These are phyloP conservation scores for Curvularia hawaiiensis DNA, from an alignment of 2,329 filamentous ascomycete genomes.

Conservation along the genomic window DNA sequence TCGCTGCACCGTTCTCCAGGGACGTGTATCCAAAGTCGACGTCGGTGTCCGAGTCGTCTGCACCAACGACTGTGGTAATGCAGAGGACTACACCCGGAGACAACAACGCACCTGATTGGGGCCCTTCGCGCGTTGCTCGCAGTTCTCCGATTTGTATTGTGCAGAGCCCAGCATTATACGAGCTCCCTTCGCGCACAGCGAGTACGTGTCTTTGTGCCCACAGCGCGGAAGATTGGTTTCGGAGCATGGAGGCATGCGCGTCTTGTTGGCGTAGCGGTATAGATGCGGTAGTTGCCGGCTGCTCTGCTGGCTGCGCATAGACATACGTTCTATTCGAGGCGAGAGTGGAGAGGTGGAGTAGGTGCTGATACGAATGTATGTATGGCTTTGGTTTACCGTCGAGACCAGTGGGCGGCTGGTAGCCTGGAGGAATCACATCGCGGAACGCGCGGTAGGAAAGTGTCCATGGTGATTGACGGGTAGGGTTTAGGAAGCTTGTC, in stretches of 20 bases:
- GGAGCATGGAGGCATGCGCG: slow-evolving; percentile 22
- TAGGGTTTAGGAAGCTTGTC: slow-evolving; percentile 28
- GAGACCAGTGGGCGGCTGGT: slow-evolving; percentile 16
- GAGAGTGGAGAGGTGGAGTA: slow-evolving; percentile 36
- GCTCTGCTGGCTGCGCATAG: slow-evolving; percentile 27
- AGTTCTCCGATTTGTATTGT: slow-evolving; percentile 38
- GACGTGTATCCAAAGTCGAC: not conserved
- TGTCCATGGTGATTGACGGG: slow-evolving; percentile 32
- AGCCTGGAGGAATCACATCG: slow-evolving; percentile 29
- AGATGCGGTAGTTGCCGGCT: slow-evolving; percentile 24
- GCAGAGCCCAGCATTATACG: slow-evolving; percentile 32
- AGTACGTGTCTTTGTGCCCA: slow-evolving; percentile 37
- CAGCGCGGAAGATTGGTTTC: slow-evolving; percentile 31
- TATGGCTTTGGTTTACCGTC: slow-evolving; percentile 23
- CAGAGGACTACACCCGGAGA: slow-evolving; percentile 40
- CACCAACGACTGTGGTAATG: slow-evolving; percentile 26
- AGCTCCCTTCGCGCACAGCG: slow-evolving; percentile 24
- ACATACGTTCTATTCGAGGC: slow-evolving; percentile 28
- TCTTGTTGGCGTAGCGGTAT: slow-evolving; percentile 36
- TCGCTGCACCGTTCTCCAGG: slow-evolving; percentile 1
- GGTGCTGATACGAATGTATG: slow-evolving; percentile 36
- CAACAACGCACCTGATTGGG: slow-evolving; percentile 19
- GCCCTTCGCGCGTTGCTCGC: slow-evolving; percentile 26
- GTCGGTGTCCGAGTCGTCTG: slow-evolving; percentile 12
- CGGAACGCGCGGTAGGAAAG: slow-evolving; percentile 44